Evolutionary conservation across 108 stramenopile species (phyloP).

Genomic region (Epithemia pelagica): DNA sequence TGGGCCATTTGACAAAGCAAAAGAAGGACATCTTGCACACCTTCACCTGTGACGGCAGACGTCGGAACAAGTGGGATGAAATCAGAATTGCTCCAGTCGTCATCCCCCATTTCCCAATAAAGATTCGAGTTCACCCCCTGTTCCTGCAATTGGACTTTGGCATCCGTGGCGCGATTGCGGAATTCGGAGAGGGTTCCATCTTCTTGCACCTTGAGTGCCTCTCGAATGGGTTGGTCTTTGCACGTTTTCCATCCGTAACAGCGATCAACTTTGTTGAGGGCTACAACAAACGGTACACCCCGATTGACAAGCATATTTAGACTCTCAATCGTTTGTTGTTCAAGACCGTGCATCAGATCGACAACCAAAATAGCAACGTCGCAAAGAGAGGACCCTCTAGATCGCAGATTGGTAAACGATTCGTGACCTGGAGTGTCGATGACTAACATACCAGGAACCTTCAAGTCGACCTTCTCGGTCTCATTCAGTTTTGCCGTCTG

Average conservation of each 20-base stretch:
- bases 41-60: slow-evolving; percentile 97
- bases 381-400: slow-evolving; percentile 93
- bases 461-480: slow-evolving; percentile 81
- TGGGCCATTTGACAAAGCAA: slow-evolving; percentile 92
- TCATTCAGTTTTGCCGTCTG: slow-evolving; percentile 81
- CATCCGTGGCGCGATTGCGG: slow-evolving; percentile 68
- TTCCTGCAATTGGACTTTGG: slow-evolving; percentile 85
- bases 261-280: slow-evolving; percentile 98
- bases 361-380: slow-evolving; percentile 99
- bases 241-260: slow-evolving; percentile 96
- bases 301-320: slow-evolving; percentile 88
- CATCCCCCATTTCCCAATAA: slow-evolving; percentile 99
- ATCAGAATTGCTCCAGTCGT: slow-evolving; percentile 84
- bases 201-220: slow-evolving; percentile 85
- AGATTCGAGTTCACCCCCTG: slow-evolving; percentile 97
- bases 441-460: slow-evolving; percentile 95
- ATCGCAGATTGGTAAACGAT: slow-evolving; percentile 95
- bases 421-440: slow-evolving; percentile 99
- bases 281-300: slow-evolving; percentile 95
- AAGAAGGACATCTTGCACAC: slow-evolving; percentile 94
- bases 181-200: slow-evolving; percentile 90
- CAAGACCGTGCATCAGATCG: slow-evolving; percentile 99
- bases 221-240: slow-evolving; percentile 89
- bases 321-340: slow-evolving; percentile 99
- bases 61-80: slow-evolving; percentile 96